Percentiles rank a stretch among this genome's conserved stretches.
Conservation (phyloP, 306 rosid genomes). For the Erythrophleum fordii region DNA sequence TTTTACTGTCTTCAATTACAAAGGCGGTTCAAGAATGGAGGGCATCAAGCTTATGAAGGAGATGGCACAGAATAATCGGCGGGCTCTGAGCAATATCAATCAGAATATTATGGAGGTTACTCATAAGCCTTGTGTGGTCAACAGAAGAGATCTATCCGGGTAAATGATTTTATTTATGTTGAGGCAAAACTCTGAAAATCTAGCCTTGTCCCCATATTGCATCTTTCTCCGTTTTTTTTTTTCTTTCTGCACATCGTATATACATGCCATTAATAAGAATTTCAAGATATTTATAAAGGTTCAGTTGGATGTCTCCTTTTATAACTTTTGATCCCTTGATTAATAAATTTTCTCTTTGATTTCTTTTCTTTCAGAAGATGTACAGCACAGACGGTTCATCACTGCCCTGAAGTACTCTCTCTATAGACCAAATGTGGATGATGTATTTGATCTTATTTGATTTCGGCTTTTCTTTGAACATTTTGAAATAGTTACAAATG, state of each 20-base stretch:
- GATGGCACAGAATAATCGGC: slow-evolving; percentile 47
- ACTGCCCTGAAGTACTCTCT: slow-evolving; percentile 40
- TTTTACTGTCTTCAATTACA: slow-evolving; percentile 10
- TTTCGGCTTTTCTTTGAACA: background rate
- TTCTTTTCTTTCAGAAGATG: slow-evolving; percentile 25
- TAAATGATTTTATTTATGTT: background rate
- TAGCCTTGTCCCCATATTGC: background rate
- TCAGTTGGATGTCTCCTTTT: background rate
- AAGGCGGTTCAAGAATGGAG: slow-evolving; percentile 54
- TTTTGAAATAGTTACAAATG: slow-evolving; percentile 4
- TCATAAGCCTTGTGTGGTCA: slow-evolving; percentile 30
- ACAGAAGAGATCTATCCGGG: slow-evolving; percentile 44
- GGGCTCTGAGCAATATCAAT: slow-evolving; percentile 50
- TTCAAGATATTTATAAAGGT: background rate
- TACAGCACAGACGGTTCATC: slow-evolving; percentile 32
- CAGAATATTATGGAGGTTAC: slow-evolving; percentile 45
- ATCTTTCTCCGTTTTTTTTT: background rate
- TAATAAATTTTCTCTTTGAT: background rate
- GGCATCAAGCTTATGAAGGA: slow-evolving; percentile 42
- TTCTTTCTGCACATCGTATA: background rate
- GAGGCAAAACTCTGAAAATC: background rate
- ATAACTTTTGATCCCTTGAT: background rate
- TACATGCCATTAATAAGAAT: background rate
- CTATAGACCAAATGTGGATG: slow-evolving; percentile 18
- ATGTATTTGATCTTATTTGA: background rate